These are phyloP conservation scores for Macadamia integrifolia DNA, from an alignment of 164 flowering plant genomes.

Conservation along the genomic window DNA sequence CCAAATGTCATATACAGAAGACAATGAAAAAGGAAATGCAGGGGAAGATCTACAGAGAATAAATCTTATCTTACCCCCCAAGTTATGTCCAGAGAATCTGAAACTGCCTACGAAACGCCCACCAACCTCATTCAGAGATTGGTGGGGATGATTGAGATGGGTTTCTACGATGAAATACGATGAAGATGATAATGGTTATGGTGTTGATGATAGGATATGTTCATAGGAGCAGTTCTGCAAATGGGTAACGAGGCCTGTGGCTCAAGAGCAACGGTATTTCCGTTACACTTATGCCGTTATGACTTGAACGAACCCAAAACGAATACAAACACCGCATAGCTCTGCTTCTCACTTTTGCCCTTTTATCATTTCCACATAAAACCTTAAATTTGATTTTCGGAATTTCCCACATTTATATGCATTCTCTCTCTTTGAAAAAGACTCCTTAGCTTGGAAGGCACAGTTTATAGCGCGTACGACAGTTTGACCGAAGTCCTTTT, in stretches of 20 bases:
- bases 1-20: neutral
- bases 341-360: no score
- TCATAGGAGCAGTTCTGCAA: constrained; percentile 1
- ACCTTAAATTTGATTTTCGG: no score
- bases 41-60: neutral
- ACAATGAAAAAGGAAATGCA: neutral
- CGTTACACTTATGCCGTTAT: constrained; percentile 7
- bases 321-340: neutral
- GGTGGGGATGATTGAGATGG: neutral
- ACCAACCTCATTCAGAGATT: neutral
- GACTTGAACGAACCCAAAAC: neutral
- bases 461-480: no score
- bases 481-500: no score
- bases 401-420: no score
- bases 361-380: no score
- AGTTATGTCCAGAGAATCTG: neutral
- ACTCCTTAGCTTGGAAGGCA: no score
- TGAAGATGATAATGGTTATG: neutral
- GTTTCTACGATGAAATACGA: neutral
- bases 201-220: neutral
- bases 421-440: no score
- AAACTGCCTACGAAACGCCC: neutral
- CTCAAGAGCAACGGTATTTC: constrained; percentile 1
- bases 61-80: neutral
- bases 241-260: neutral